Base-by-base conservation (phyloP, 768 basidiomycete genomes). In the Punctularia strigosozonata region DNA sequence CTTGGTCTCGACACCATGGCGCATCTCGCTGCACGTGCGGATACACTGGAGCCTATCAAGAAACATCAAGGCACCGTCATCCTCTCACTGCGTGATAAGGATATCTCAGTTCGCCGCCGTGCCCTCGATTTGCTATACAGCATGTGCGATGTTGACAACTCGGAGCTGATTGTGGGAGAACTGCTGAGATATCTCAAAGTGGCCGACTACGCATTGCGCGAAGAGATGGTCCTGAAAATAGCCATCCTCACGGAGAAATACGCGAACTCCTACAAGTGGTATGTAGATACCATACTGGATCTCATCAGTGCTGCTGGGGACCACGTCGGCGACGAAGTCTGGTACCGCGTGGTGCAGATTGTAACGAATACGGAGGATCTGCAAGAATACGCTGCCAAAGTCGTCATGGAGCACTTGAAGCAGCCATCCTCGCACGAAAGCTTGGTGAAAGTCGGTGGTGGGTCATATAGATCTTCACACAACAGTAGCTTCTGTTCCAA, bases 231-330 rank as follows among this genome's bases (percentile, higher is more conserved):
- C 2, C 69, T 98, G 39, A 98, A 98, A 61, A 94, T 99, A 40
- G 95, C 95, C 30, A 92, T 98, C 45, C 67, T 97, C 43, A 98
- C 95, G n/a, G 95, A 99, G 58, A 89, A 95, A 63, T 97, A 97
- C 52, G 95, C 95, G 18, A 84, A 76, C 40, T 95, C 88, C 39
- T 95, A 94, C 61, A 91, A 92, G 62, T 94, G 92, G 92, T 98
- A 99, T 66, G 88, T 99, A 41, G 94, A 99, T 59, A 99, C 91
- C 47, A 88, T 98, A 53, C 63, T 99, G 49, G 83, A 91, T 53
- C 75, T 99, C 41, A 94, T 99, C 56, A 88, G 85, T 54, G 81
- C 90, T 28, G 95, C 95, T 8, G 95, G 95, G 39, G 95, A 99
- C 53, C 91, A 99, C 54, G 94, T 99, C 38, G 95, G 95, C 33